Percentiles rank a stretch among this genome's conserved stretches.
phyloP scores from a whole-genome alignment of 2,329 filamentous ascomycete species.

The Onygenales sp. region DNA sequence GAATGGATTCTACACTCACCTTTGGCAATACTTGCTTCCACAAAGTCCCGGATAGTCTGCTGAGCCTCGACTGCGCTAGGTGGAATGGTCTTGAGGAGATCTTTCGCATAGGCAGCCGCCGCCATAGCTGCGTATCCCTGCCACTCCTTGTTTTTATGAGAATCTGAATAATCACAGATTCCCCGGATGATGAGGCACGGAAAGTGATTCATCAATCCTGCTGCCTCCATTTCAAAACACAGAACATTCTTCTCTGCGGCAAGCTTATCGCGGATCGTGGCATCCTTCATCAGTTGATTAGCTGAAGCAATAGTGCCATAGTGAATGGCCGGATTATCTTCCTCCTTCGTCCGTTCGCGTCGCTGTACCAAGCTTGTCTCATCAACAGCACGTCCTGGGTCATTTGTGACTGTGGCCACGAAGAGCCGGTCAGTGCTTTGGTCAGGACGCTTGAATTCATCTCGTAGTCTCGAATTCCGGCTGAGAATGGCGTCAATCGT shows the following conservation, averaged over 20 bases:
- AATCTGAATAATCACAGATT: conserved; percentile 34
- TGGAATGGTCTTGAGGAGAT: conserved; percentile 5
- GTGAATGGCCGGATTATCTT: conserved; percentile 8
- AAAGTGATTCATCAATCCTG: conserved; percentile 17
- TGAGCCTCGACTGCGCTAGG: neutral
- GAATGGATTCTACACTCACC: no score
- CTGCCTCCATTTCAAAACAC: conserved; percentile 26
- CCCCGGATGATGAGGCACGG: conserved; percentile 33
- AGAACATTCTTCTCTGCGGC: conserved; percentile 9
- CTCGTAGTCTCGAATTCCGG: conserved; percentile 5
- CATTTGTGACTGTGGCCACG: conserved; percentile 1
- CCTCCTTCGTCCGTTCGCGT: neutral
- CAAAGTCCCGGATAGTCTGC: neutral
- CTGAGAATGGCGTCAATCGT: neutral
- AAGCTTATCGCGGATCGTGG: conserved; percentile 6
- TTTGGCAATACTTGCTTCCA: no score
- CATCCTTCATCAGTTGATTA: conserved; percentile 17
- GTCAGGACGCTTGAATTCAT: neutral
- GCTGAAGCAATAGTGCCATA: conserved; percentile 18
- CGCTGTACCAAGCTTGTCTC: neutral
- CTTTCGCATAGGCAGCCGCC: conserved; percentile 21
- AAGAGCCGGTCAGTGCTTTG: conserved; percentile 15
- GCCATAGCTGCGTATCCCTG: conserved; percentile 24
- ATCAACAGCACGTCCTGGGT: neutral
- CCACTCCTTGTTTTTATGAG: conserved; percentile 30